A percentile compares a stretch with the other conserved stretches of the same genome.
Evolutionary conservation across 331 rosid species (phyloP).

Genomic region (Malus hybrid): DNA sequence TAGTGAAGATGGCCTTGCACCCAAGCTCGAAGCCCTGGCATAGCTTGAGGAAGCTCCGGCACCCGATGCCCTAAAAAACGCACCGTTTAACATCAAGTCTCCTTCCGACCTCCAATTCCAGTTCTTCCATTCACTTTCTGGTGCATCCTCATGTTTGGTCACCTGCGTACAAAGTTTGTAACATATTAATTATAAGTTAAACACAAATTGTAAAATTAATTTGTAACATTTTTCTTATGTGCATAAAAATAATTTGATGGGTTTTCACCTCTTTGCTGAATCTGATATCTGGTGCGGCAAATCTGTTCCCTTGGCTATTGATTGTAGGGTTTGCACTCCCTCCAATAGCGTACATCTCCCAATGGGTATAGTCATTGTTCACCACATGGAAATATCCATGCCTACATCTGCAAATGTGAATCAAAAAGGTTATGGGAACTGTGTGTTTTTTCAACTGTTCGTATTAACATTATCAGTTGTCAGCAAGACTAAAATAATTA

Average conservation of each 20-base stretch:
- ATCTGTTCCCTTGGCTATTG: conserved; percentile 90
- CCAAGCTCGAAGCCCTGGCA: conserved; percentile 79
- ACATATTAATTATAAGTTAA: neutral
- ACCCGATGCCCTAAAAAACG: conserved; percentile 69
- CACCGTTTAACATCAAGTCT: conserved; percentile 69
- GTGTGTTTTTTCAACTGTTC: no score
- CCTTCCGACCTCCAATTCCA: conserved; percentile 98
- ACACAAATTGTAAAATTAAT: neutral
- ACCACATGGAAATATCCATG: conserved; percentile 95
- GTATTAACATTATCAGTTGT: no score
- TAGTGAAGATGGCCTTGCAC: conserved; percentile 82
- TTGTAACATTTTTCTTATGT: neutral
- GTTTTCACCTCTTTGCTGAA: conserved; percentile 75
- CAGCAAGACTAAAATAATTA: no score
- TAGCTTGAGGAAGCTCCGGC: conserved; percentile 87
- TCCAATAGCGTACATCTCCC: conserved; percentile 99
- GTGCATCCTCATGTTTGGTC: conserved; percentile 86
- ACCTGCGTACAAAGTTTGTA: conserved; percentile 35
- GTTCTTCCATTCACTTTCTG: conserved; percentile 65
- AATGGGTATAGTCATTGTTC: conserved; percentile 96
- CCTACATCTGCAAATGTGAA: conserved; percentile 55
- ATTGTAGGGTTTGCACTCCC: conserved; percentile 93
- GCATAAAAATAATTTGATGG: neutral
- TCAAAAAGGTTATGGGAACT: no score
- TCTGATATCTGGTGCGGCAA: conserved; percentile 66